A percentile compares a stretch with the other conserved stretches of the same genome.
Conservation (phyloP, 768 basidiomycete species). For the Lactarius hengduanensis region DNA sequence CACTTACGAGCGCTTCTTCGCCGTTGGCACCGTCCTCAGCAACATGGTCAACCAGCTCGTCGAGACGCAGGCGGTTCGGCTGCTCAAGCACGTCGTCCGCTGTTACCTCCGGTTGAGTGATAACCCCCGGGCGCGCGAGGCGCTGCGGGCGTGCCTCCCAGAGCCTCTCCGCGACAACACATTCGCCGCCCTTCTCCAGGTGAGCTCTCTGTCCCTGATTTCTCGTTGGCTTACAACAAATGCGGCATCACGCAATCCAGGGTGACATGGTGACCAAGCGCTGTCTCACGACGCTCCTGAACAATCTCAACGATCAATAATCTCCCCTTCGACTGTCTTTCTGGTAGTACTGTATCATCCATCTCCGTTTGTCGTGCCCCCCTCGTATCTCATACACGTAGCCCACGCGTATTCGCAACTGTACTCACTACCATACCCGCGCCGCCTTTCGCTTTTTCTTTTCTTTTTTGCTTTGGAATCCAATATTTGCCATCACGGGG, state of each 20-base stretch:
- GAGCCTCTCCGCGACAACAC: slow-evolving; percentile 94
- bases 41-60: slow-evolving; percentile 99
- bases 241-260: slow-evolving; percentile 38
- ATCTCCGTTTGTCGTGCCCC: slow-evolving; percentile 6
- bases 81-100: slow-evolving; percentile 96
- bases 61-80: slow-evolving; percentile 93
- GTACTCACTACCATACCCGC: slow-evolving; percentile 28
- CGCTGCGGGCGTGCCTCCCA: slow-evolving; percentile 90
- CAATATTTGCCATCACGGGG: slow-evolving; percentile 24
- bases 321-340: not conserved
- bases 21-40: slow-evolving; percentile 95
- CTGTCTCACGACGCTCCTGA: slow-evolving; percentile 84
- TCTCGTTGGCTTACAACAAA: not conserved
- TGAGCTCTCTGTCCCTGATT: slow-evolving; percentile 35
- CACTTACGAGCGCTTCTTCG: slow-evolving; percentile 99
- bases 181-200: slow-evolving; percentile 88
- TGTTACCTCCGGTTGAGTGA: slow-evolving; percentile 96
- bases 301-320: slow-evolving; percentile 70
- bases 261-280: slow-evolving; percentile 98
- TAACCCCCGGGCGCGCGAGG: slow-evolving; percentile 94
- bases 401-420: slow-evolving; percentile 24
- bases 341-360: slow-evolving; percentile 14
- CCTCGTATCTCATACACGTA: slow-evolving; percentile 13
- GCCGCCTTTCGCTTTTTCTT: slow-evolving; percentile 21
- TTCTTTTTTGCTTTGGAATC: slow-evolving; percentile 15